These are phyloP conservation scores for Miamiensis avidus DNA, from an alignment of 169 alveolate genomes.

Conservation along the genomic window DNA sequence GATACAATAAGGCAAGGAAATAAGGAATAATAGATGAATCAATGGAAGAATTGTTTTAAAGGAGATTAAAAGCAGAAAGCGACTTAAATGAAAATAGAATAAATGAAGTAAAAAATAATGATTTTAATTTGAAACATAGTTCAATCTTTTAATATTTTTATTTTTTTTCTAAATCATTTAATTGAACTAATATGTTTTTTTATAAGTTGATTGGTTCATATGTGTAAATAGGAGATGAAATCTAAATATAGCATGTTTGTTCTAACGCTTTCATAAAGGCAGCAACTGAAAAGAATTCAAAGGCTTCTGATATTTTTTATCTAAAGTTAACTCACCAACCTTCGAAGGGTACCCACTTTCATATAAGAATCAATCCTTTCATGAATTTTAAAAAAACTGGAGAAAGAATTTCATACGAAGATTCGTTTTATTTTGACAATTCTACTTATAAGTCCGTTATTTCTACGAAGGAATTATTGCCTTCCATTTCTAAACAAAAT, in stretches of 20 bases:
- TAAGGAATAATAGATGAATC: not conserved
- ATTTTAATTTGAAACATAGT: not conserved
- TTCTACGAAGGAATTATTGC: not conserved
- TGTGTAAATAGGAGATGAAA: constrained; percentile 19
- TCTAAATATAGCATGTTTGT: constrained; percentile 1
- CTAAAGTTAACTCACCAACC: constrained; percentile 5
- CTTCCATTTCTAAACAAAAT: not conserved
- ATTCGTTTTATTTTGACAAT: constrained; percentile 16
- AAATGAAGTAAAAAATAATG: not conserved
- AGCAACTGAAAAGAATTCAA: constrained; percentile 6
- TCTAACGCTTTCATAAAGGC: constrained; percentile 14
- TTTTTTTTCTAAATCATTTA: not conserved
- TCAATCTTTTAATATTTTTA: not conserved
- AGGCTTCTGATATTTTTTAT: constrained; percentile 9
- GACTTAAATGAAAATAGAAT: constrained; percentile 8
- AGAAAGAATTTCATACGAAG: constrained; percentile 16
- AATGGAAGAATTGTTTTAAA: constrained; percentile 13
- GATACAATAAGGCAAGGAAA: not conserved
- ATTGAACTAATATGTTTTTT: not conserved
- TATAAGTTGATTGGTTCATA: not conserved
- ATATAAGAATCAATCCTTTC: constrained; percentile 12
- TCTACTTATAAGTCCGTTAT: not conserved
- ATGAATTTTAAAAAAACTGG: constrained; percentile 22
- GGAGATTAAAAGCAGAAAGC: constrained; percentile 24
- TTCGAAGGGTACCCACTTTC: constrained; percentile 7